Base-by-base conservation (phyloP, 2,329 filamentous ascomycete species). In the Aspergillus jensenii region DNA sequence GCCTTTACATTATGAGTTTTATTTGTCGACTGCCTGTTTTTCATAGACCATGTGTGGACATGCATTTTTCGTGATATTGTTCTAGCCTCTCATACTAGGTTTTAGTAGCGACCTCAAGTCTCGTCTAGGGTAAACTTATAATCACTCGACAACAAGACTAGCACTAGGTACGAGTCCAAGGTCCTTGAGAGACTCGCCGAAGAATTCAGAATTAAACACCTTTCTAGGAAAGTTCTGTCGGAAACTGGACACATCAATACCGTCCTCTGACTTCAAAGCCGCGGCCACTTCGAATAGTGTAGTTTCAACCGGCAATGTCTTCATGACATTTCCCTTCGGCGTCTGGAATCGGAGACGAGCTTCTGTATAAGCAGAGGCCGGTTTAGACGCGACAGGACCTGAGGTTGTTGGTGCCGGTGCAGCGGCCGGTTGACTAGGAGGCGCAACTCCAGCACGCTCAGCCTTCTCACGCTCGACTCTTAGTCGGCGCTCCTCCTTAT, bases 211-310 rank as follows among this genome's bases (percentile, higher is more conserved):
- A 62, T 83, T 77, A 63, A 89, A 98, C 0, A 86, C 85, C 81
- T 97, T 96, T 70, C 85, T 87, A 0, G 95, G 95, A 68, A 96
- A 98, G 19, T 87, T 97, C 67, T 89, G 90, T 1, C 88, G 86
- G 72, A 99, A 97, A 66, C 86, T 91, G 23, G 81, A 84, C 14
- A 96, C 89, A 3, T 85, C 77, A 5, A 84, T 74, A 0, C 90
- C 91, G 50, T 84, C 87, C 62, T 97, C 91, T 50, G 84, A 75
- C 71, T 86, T 80, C 23, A 99, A 72, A 58, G 87, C 84, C 66
- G 93, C 86, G 0, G 90, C 92, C 51, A 99, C 87, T 77, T 99
- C 93, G 67, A 96, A 96, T 11, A 99, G 79, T 0, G 95, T 98
- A 3, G 92, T 96, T 58, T 96, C 91, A 6, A 90, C 92, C 0